Conservation (phyloP, 148 eudicot genomes). For the Oxyria digyna region DNA sequence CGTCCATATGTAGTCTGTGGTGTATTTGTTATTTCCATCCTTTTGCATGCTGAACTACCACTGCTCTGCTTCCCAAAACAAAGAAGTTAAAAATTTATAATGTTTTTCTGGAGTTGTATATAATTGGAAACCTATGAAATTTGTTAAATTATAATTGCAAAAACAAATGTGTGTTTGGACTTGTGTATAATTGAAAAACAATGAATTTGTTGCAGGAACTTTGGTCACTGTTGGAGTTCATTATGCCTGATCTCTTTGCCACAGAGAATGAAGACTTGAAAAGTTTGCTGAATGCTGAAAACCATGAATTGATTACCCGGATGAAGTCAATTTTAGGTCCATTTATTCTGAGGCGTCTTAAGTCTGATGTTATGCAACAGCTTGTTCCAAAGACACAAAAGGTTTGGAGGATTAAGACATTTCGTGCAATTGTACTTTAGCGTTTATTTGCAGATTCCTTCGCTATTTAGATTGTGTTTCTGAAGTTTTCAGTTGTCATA, state of each 20-base stretch:
- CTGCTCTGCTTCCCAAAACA: background rate
- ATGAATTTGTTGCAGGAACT: slow-evolving; percentile 60
- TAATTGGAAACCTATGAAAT: background rate
- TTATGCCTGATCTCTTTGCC: slow-evolving; percentile 89
- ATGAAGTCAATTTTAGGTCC: slow-evolving; percentile 98
- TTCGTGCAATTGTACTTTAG: background rate
- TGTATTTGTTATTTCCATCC: background rate
- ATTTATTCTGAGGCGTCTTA: slow-evolving; percentile 82
- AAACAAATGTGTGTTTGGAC: too few species aligned
- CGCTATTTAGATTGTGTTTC: background rate
- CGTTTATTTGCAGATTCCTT: background rate
- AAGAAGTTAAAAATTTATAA: background rate
- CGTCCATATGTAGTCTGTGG: background rate
- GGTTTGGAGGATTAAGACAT: slow-evolving; percentile 21
- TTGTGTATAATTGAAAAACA: background rate
- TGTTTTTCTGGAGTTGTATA: slow-evolving; percentile 5
- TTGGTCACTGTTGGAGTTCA: slow-evolving; percentile 96
- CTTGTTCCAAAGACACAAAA: slow-evolving; percentile 73
- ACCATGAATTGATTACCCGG: slow-evolving; percentile 57
- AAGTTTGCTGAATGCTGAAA: slow-evolving; percentile 65
- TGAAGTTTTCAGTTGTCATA: background rate
- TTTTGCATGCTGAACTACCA: background rate
- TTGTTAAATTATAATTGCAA: too few species aligned
- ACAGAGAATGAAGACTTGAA: slow-evolving; percentile 87
- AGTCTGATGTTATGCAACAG: slow-evolving; percentile 97